These are phyloP conservation scores for Eutrema salsugineum DNA, from an alignment of 441 rosid species.

Conservation along the genomic window DNA sequence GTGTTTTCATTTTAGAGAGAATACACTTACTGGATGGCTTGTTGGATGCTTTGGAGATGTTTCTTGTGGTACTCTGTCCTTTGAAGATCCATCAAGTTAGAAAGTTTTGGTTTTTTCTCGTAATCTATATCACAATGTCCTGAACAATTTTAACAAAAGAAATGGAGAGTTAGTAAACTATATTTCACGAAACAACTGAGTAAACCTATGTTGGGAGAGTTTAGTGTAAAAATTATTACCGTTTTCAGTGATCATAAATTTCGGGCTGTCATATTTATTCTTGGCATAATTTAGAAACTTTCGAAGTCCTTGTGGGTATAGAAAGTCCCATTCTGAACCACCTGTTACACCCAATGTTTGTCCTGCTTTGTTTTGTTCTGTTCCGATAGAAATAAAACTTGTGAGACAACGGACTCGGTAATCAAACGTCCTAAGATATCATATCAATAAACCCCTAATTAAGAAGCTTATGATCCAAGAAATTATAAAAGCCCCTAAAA, in stretches of 20 bases:
- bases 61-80: constrained; percentile 35
- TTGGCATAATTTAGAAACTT: constrained; percentile 26
- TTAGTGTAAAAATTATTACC: constrained; percentile 6
- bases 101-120: constrained; percentile 19
- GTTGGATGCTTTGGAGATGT: constrained; percentile 32
- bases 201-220: neutral
- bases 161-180: neutral
- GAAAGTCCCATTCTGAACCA: constrained; percentile 33
- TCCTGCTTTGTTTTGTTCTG: constrained; percentile 35
- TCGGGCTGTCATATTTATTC: constrained; percentile 26
- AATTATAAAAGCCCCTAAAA: neutral
- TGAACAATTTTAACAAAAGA: neutral
- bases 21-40: constrained; percentile 30
- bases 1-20: neutral
- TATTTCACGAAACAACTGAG: neutral
- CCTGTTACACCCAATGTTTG: constrained; percentile 25
- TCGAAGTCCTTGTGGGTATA: constrained; percentile 35
- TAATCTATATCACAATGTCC: constrained; percentile 32
- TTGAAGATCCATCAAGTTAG: constrained; percentile 34
- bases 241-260: constrained; percentile 34
- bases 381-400: neutral
- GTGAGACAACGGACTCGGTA: constrained; percentile 1
- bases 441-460: neutral
- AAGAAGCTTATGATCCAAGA: neutral
- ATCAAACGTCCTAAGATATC: neutral